Evolutionary conservation across 2,329 filamentous ascomycete species (phyloP), one percentile per base, ranked within the genome.

Genomic region (Pestalotiopsis sp.): DNA sequence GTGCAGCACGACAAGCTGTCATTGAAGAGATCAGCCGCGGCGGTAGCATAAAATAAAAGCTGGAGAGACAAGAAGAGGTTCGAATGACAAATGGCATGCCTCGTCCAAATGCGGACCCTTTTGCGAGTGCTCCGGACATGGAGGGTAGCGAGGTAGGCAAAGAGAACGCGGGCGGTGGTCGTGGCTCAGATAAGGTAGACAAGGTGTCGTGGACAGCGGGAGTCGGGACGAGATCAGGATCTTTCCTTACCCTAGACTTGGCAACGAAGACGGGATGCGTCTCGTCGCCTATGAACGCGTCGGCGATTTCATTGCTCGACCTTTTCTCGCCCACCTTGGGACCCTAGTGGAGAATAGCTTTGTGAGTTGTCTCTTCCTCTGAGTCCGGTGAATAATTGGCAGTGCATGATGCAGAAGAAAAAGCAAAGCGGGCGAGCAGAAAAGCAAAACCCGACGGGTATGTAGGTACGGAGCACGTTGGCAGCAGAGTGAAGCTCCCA

Each of bases 231-330:
- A 17, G 17, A 20, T 62, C 27, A 62, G 25, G 59, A 9, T 59
- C 45, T 52, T 20, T 62, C 85, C 90, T 81, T 84, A 97, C 95
- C 77, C 89, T 87, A 63, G 95, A 98, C 85, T 98, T 98, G 69
- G 92, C 88, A 64, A 95, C 91, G 79, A 93, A 97, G 71, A 93
- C 84, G 5, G 91, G 90, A 79, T 98, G 95, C 70, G 94, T 95
- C 80, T 92, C 92, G 70, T 94, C 93, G 9, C 31, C 31, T 36
- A 36, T 36, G 82, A 97, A 98, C 79, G 97, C 93, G 71, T 91
- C 87, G 17, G 92, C 90, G 77, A 99, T 94, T 72, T 86, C 89
- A 73, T 90, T 88, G 80, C 91, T 97, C 65, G 92, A 88, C 76
- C 90, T 89, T 81, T 92, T 93, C 70, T 91, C 87, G 75, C 94